phyloP scores from a whole-genome alignment of 208 protist genomes.

The Acanthamoeba royreba region DNA sequence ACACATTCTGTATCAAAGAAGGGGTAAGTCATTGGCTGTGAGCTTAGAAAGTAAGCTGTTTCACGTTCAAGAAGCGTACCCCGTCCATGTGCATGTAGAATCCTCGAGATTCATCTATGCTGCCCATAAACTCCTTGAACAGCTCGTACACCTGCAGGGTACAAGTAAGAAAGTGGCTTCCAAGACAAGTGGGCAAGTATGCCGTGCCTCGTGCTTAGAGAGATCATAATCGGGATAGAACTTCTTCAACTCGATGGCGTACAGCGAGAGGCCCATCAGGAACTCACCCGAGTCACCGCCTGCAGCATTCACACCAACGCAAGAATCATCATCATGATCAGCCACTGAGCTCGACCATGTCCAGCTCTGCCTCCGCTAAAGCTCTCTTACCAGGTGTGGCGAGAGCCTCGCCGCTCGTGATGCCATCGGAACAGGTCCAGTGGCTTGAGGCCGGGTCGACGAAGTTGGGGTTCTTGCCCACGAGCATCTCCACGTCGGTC shows the following conservation, averaged over 20 bases:
- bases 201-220: neutral
- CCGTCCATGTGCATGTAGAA: slow-evolving; percentile 32
- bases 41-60: too few species aligned
- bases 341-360: neutral
- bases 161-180: neutral
- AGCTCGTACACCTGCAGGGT: neutral
- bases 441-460: neutral
- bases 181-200: neutral
- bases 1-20: neutral
- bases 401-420: neutral
- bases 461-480: slow-evolving; percentile 5
- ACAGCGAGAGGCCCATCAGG: neutral
- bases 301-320: neutral
- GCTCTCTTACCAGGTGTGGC: neutral
- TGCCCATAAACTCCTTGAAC: neutral
- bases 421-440: neutral
- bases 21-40: too few species aligned
- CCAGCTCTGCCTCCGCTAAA: too few species aligned
- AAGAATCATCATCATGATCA: neutral
- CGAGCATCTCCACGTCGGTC: neutral
- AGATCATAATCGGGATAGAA: neutral
- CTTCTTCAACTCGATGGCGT: neutral
- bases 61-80: neutral
- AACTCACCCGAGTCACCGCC: slow-evolving; percentile 4
- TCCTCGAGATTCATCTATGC: neutral